Percentiles rank a stretch among this genome's conserved stretches.
Evolutionary conservation across 225 moss, liverwort and hornwort species (phyloP).

Genomic region (Asterella californica): DNA sequence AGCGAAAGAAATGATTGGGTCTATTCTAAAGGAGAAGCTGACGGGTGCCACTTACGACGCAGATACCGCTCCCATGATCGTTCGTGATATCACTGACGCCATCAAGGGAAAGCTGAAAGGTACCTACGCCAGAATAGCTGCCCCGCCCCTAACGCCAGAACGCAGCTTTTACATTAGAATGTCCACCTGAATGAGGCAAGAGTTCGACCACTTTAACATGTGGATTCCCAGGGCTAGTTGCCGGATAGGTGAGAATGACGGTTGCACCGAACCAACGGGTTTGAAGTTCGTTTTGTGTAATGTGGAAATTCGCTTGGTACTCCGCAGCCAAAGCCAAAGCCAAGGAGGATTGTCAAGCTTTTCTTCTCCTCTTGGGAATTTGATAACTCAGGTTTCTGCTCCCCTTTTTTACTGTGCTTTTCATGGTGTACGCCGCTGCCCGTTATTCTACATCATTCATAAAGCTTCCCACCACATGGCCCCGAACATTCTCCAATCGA

Average conservation of each 20-base stretch:
- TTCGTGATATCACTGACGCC: slow-evolving; percentile 51
- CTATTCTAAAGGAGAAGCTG: slow-evolving; percentile 46
- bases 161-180: no score
- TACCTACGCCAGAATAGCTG: background rate
- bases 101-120: slow-evolving; percentile 49
- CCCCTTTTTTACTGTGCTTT: no score
- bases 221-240: no score
- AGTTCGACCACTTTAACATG: no score
- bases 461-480: no score
- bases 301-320: background rate
- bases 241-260: no score
- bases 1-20: slow-evolving; percentile 49
- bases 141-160: background rate
- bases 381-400: no score
- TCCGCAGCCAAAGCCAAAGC: background rate
- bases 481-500: no score
- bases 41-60: slow-evolving; percentile 47
- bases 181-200: no score
- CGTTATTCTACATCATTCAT: no score
- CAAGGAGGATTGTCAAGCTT: background rate
- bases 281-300: no score
- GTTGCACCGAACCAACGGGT: no score
- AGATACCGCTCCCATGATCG: slow-evolving; percentile 44
- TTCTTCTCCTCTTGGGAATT: background rate
- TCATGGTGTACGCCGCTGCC: background rate